phyloP scores from a whole-genome alignment of 176 grass and related monocot species.

The Oryza punctata region DNA sequence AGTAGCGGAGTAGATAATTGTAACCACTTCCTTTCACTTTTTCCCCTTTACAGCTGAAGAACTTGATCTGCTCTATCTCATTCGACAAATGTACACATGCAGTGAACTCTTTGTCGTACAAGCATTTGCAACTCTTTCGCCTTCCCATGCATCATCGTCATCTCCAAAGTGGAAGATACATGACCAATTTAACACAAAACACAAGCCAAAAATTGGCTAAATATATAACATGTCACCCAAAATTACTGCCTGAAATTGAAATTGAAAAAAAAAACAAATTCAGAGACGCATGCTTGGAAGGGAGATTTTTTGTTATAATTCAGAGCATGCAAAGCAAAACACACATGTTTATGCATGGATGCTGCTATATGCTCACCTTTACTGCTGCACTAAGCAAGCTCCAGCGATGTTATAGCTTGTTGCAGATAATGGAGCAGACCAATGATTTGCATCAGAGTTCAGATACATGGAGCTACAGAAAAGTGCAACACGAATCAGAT shows the following conservation, averaged over 20 bases:
- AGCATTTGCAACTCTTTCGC: neutral
- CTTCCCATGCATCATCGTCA: neutral
- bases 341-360: neutral
- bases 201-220: neutral
- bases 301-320: neutral
- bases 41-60: neutral
- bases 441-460: neutral
- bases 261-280: neutral
- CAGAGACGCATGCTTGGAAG: neutral
- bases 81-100: neutral
- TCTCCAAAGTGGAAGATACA: neutral
- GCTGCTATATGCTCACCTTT: neutral
- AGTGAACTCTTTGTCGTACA: neutral
- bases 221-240: neutral
- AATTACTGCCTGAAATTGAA: neutral
- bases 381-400: constrained; percentile 16
- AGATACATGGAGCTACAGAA: neutral
- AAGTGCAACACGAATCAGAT: constrained; percentile 2
- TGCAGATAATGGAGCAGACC: neutral
- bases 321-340: neutral
- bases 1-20: neutral
- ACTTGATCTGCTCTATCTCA: neutral
- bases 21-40: neutral
- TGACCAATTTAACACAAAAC: neutral
- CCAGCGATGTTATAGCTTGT: neutral